Conservation (phyloP, 495 filamentous ascomycete genomes). For the Halenospora varia region DNA sequence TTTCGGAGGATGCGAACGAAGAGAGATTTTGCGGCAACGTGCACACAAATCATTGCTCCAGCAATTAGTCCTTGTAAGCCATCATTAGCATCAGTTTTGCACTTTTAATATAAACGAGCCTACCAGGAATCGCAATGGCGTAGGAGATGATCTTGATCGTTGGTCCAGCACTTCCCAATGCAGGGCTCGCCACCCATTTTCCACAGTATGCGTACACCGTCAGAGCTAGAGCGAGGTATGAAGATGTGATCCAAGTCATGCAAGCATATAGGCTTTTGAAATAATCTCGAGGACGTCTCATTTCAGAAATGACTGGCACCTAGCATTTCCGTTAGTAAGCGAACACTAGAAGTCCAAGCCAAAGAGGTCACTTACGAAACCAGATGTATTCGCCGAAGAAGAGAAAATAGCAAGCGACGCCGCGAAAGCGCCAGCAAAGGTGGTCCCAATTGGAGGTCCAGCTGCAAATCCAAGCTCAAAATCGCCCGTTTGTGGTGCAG, state of each 20-base stretch:
- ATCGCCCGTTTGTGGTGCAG: conserved; percentile 24
- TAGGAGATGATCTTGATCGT: conserved; percentile 34
- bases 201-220: conserved; percentile 35
- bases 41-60: not conserved
- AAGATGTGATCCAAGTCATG: conserved; percentile 28
- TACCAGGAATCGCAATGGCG: conserved; percentile 29
- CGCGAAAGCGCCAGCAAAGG: conserved; percentile 33
- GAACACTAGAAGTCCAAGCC: too few species aligned
- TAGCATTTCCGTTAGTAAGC: not conserved
- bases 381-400: conserved; percentile 21
- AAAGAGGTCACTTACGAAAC: conserved; percentile 13
- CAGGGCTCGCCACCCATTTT: conserved; percentile 31
- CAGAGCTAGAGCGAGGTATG: conserved; percentile 30
- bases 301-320: conserved; percentile 26
- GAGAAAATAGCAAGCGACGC: conserved; percentile 38
- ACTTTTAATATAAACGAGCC: not conserved
- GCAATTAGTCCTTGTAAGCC: not conserved
- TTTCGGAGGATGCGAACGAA: conserved; percentile 34
- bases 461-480: conserved; percentile 25
- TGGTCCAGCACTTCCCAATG: conserved; percentile 31
- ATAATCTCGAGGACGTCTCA: conserved; percentile 30
- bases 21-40: conserved; percentile 29
- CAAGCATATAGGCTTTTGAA: conserved; percentile 29
- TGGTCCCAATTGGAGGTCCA: conserved; percentile 5
- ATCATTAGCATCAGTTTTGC: not conserved